Conservation (phyloP, 2,329 filamentous ascomycete species). For the Rhytidhysteron rufulum region DNA sequence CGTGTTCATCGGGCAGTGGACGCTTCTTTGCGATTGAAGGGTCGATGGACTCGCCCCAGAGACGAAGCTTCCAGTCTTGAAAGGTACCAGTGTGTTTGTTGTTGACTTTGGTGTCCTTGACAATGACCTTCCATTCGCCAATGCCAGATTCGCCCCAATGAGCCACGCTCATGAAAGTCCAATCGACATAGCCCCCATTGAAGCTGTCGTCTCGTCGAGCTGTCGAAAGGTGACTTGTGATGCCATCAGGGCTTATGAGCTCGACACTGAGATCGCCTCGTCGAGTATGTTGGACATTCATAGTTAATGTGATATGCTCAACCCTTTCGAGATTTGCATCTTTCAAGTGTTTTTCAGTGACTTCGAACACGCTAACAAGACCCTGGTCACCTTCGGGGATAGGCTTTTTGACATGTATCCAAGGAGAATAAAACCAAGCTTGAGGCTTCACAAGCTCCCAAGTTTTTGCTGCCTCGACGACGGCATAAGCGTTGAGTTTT, state of each 20-base stretch:
- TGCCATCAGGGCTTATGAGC: constrained; percentile 74
- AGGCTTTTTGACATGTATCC: constrained; percentile 80
- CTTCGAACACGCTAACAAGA: constrained; percentile 72
- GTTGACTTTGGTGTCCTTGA: constrained; percentile 81
- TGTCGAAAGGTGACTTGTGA: constrained; percentile 80
- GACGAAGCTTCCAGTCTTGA: constrained; percentile 85
- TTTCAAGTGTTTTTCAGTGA: constrained; percentile 77
- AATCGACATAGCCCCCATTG: constrained; percentile 74
- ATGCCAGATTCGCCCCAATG: constrained; percentile 91
- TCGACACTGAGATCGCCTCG: constrained; percentile 93
- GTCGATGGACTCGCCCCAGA: constrained; percentile 89
- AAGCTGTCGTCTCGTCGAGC: constrained; percentile 66
- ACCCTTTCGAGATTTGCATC: constrained; percentile 78
- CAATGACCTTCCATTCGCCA: constrained; percentile 85
- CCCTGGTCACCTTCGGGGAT: constrained; percentile 85
- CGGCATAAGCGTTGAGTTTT: constrained; percentile 82
- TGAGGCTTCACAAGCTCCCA: constrained; percentile 92
- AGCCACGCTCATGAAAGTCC: constrained; percentile 98
- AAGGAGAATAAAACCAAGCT: constrained; percentile 89
- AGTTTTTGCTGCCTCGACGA: constrained; percentile 79
- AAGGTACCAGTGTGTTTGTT: constrained; percentile 78
- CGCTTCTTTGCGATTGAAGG: constrained; percentile 66
- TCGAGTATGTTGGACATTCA: constrained; percentile 86
- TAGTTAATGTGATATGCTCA: constrained; percentile 95
- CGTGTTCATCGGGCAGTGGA: constrained; percentile 76